Evolutionary conservation across 192 early-diverging fungal genomes (phyloP).

Genomic region (Thoreauomyces humboldtii): DNA sequence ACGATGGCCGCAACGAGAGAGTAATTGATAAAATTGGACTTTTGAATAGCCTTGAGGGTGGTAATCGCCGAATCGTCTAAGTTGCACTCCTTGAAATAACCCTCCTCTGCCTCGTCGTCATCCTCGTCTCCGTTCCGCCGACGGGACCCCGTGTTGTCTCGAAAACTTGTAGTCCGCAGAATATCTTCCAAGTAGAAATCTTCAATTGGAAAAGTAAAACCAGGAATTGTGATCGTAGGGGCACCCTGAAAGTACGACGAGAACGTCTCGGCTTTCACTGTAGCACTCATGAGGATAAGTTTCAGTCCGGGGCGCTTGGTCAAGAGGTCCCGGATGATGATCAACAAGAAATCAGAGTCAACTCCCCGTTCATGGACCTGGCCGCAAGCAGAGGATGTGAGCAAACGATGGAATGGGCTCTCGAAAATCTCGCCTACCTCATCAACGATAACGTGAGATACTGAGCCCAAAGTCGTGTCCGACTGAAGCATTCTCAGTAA

Average conservation of each 20-base stretch:
- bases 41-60: background rate
- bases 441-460: conserved; percentile 73
- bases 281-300: conserved; percentile 72
- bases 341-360: conserved; percentile 66
- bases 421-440: conserved; percentile 86
- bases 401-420: too few relatives aligned
- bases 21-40: background rate
- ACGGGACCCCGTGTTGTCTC: background rate
- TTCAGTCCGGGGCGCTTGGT: conserved; percentile 46
- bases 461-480: conserved; percentile 54
- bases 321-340: conserved; percentile 66
- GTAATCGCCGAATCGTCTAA: background rate
- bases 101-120: conserved; percentile 13
- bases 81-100: background rate
- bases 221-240: conserved; percentile 55
- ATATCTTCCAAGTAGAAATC: conserved; percentile 66
- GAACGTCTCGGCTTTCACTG: conserved; percentile 58
- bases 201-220: conserved; percentile 51
- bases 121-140: conserved; percentile 8
- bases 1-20: conserved; percentile 43
- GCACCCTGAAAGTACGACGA: conserved; percentile 46
- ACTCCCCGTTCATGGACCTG: conserved; percentile 12
- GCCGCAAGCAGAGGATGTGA: background rate
- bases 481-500: conserved; percentile 67
- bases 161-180: conserved; percentile 46